Conservation (phyloP, 305 asterid genomes). For the Ruellia speciosa region DNA sequence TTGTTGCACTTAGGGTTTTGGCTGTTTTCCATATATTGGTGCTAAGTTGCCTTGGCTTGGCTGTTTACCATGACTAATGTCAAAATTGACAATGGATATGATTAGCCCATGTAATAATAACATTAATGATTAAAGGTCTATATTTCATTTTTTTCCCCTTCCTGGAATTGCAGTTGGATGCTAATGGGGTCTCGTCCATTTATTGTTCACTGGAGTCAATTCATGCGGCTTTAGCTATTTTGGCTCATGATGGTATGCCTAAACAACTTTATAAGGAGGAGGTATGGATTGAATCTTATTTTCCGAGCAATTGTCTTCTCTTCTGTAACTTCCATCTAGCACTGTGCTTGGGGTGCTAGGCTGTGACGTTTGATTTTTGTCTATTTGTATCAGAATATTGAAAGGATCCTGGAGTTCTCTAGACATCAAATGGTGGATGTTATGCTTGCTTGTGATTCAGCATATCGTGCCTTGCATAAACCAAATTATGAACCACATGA, state of each 20-base stretch:
- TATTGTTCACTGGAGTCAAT: conserved; percentile 82
- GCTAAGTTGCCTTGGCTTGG: conserved; percentile 15
- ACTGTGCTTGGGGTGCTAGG: conserved; percentile 19
- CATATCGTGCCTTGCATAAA: conserved; percentile 79
- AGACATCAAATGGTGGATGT: conserved; percentile 86
- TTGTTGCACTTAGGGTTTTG: no score
- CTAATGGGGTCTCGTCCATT: conserved; percentile 66
- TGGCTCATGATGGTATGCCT: conserved; percentile 85
- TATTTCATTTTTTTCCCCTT: conserved; percentile 10
- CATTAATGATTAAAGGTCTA: no score
- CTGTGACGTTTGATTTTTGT: conserved; percentile 20
- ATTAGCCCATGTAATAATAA: no score
- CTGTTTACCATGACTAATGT: background rate
- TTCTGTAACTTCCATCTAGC: conserved; percentile 15
- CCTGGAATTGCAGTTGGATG: conserved; percentile 58
- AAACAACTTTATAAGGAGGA: conserved; percentile 92
- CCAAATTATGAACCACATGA: conserved; percentile 61
- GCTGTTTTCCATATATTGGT: no score
- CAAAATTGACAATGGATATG: no score
- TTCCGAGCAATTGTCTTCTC: conserved; percentile 17
- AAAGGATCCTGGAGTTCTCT: conserved; percentile 91
- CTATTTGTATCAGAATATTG: conserved; percentile 64
- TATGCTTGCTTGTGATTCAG: conserved; percentile 88
- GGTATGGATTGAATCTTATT: conserved; percentile 40
- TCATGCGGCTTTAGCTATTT: conserved; percentile 84